Percentiles rank a stretch among this genome's conserved stretches.
Conservation (phyloP, 2,329 filamentous ascomycete genomes). For the Colletotrichum camelliae region DNA sequence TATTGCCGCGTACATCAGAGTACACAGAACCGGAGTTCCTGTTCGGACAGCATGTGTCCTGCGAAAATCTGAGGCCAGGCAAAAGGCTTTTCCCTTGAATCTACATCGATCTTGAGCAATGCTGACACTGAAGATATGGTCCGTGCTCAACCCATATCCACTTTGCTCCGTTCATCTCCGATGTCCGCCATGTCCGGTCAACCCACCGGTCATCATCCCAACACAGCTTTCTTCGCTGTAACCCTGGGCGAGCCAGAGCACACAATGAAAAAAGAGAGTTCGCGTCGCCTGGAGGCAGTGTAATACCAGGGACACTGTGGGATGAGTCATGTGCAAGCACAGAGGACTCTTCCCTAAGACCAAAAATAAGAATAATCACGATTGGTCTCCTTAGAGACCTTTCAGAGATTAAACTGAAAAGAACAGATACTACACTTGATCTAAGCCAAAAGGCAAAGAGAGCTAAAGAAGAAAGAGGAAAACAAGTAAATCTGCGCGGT, state of each 20-base stretch:
- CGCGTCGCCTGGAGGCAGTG: conserved; percentile 78
- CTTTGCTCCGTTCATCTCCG: too few species aligned
- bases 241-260: conserved; percentile 53
- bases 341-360: conserved; percentile 59
- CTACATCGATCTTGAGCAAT: too few species aligned
- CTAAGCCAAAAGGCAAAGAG: conserved; percentile 72
- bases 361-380: conserved; percentile 88
- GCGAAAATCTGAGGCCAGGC: too few species aligned
- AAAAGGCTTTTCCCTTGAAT: too few species aligned
- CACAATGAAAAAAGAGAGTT: conserved; percentile 65
- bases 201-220: too few species aligned
- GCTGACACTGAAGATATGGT: too few species aligned
- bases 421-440: conserved; percentile 97
- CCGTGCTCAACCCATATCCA: too few species aligned
- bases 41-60: too few species aligned
- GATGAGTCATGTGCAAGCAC: conserved; percentile 71
- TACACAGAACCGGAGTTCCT: too few species aligned
- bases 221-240: conserved; percentile 53
- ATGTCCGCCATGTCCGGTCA: too few species aligned
- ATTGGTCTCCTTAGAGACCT: conserved; percentile 74
- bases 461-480: conserved; percentile 60
- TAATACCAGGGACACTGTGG: conserved; percentile 79
- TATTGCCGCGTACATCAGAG: too few species aligned
- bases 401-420: conserved; percentile 98
- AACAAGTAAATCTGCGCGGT: conserved; percentile 33